phyloP scores from a whole-genome alignment of 805 yeast species.

The Blastobotrys attinorum region DNA sequence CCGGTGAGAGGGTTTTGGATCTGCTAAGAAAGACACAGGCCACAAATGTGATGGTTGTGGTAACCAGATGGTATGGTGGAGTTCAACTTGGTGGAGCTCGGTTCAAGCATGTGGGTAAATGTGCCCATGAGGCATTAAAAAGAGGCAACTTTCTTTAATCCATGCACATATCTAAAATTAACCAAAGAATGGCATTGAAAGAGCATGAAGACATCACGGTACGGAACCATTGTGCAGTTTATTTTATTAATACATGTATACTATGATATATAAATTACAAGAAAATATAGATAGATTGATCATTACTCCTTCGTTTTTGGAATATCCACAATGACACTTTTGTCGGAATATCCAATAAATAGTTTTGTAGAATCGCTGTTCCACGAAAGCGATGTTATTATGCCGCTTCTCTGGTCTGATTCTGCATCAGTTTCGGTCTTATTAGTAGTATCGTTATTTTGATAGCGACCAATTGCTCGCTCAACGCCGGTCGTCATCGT shows the following conservation, averaged over 20 bases:
- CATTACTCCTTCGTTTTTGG: too few species aligned
- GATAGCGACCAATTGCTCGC: slow-evolving; percentile 5
- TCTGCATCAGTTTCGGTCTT: neutral
- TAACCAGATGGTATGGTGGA: slow-evolving; percentile 92
- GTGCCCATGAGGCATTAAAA: slow-evolving; percentile 44
- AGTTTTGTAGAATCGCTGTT: slow-evolving; percentile 12
- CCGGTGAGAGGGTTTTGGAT: slow-evolving; percentile 82
- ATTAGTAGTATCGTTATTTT: too few species aligned
- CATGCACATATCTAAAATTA: too few species aligned
- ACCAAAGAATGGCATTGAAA: too few species aligned
- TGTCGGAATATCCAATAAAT: slow-evolving; percentile 13
- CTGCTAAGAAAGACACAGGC: slow-evolving; percentile 57
- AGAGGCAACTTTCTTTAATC: slow-evolving; percentile 20
- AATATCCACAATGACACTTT: neutral
- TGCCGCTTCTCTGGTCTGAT: too few species aligned
- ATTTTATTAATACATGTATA: slow-evolving; percentile 1
- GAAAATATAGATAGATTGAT: too few species aligned
- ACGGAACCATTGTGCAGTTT: too few species aligned
- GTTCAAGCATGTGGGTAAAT: slow-evolving; percentile 56
- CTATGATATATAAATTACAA: neutral
- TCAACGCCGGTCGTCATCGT: neutral
- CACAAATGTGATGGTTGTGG: slow-evolving; percentile 78
- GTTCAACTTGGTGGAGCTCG: slow-evolving; percentile 65
- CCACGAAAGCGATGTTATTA: slow-evolving; percentile 16
- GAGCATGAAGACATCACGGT: too few species aligned